Evolutionary conservation across 345 rosid species (phyloP).

Genomic region (Microthlaspi erraticum): DNA sequence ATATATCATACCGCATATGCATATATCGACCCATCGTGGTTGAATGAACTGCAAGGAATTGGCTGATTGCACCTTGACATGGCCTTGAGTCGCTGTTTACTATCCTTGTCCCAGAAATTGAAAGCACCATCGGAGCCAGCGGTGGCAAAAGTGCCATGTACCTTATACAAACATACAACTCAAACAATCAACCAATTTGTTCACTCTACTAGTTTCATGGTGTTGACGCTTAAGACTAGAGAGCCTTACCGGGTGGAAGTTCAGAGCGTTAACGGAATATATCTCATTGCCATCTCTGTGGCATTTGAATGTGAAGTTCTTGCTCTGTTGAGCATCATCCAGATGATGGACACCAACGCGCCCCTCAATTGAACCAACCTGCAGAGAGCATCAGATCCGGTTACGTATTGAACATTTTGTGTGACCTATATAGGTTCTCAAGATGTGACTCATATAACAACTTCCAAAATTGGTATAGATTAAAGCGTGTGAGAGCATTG

Average conservation of each 20-base stretch:
- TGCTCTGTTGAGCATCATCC: constrained; percentile 79
- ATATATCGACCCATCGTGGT: constrained; percentile 87
- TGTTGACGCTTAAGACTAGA: constrained; percentile 11
- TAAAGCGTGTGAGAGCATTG: neutral
- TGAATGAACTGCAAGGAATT: constrained; percentile 89
- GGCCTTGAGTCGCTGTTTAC: constrained; percentile 98
- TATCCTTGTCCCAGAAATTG: constrained; percentile 99
- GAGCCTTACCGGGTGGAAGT: constrained; percentile 93
- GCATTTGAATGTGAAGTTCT: constrained; percentile 97
- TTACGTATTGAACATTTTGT: constrained; percentile 19
- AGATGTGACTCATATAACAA: neutral
- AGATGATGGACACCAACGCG: constrained; percentile 97
- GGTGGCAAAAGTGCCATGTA: constrained; percentile 95
- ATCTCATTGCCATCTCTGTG: constrained; percentile 92
- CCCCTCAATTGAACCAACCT: constrained; percentile 99
- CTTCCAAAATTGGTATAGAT: constrained; percentile 1
- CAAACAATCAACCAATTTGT: constrained; percentile 23
- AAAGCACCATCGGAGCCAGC: constrained; percentile 99
- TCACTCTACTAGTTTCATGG: constrained; percentile 15
- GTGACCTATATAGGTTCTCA: neutral
- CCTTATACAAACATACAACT: constrained; percentile 46
- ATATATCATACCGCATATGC: constrained; percentile 74
- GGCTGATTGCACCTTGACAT: constrained; percentile 89
- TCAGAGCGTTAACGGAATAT: constrained; percentile 91
- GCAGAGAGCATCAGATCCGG: constrained; percentile 25